Conservation (phyloP, 352 stramenopile species). For the Ophiocytium majus region DNA sequence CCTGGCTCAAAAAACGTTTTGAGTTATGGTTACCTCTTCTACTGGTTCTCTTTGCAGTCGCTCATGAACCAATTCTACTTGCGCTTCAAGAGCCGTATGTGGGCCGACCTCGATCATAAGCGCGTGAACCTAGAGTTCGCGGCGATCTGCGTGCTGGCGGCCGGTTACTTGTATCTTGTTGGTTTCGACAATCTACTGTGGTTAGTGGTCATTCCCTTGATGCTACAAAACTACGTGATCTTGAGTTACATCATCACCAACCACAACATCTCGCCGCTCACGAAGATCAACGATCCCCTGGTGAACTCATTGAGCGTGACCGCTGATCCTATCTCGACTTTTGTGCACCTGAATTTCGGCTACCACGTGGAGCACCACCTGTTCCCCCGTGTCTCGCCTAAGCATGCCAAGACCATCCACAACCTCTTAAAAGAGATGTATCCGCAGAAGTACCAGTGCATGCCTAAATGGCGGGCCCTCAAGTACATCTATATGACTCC, state of each 20-base stretch:
- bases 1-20: neutral
- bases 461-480: conserved; percentile 4
- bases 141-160: neutral
- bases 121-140: neutral
- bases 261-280: conserved; percentile 7
- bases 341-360: conserved; percentile 8
- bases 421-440: neutral
- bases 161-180: neutral
- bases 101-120: conserved; percentile 2
- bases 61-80: neutral
- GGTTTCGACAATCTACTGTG: conserved; percentile 5
- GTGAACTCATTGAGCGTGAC: neutral
- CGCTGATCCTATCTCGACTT: neutral
- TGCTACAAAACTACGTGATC: conserved; percentile 8
- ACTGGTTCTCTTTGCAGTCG: conserved; percentile 14
- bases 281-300: conserved; percentile 1
- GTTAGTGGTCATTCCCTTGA: neutral
- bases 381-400: neutral
- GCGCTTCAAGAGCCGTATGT: conserved; percentile 1
- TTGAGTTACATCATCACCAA: conserved; percentile 11
- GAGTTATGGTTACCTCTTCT: conserved; percentile 5
- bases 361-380: conserved; percentile 9
- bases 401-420: neutral
- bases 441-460: neutral
- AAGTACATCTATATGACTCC: conserved; percentile 6